Evolutionary conservation across 2,329 filamentous ascomycete genomes (phyloP).

Genomic region (Penicillium sp.): DNA sequence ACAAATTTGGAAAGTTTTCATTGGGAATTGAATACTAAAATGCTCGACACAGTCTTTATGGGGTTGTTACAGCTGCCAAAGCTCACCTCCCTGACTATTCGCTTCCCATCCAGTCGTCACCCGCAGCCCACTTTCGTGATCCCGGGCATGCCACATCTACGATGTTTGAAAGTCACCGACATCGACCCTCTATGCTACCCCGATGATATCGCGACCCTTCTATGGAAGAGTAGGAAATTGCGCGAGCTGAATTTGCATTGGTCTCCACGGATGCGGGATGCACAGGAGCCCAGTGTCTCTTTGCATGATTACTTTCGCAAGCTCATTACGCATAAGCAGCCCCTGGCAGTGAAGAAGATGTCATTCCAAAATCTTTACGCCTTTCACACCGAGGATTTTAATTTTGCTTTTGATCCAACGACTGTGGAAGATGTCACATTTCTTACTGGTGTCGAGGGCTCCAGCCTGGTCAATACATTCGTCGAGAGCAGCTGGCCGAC

Average conservation of each 20-base stretch:
- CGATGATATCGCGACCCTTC: slow-evolving; percentile 59
- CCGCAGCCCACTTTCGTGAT: slow-evolving; percentile 58
- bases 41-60: slow-evolving; percentile 58
- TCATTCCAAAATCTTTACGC: slow-evolving; percentile 60
- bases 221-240: slow-evolving; percentile 55
- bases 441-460: slow-evolving; percentile 50
- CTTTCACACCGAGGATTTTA: slow-evolving; percentile 50
- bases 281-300: slow-evolving; percentile 57
- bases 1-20: slow-evolving; percentile 54
- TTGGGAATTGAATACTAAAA: slow-evolving; percentile 63
- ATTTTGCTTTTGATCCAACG: slow-evolving; percentile 43
- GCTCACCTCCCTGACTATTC: slow-evolving; percentile 55
- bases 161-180: slow-evolving; percentile 55
- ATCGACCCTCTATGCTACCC: slow-evolving; percentile 65
- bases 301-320: slow-evolving; percentile 58
- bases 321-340: slow-evolving; percentile 49
- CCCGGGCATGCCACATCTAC: slow-evolving; percentile 57
- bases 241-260: slow-evolving; percentile 59
- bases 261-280: slow-evolving; percentile 60
- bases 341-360: slow-evolving; percentile 51
- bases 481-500: slow-evolving; percentile 56
- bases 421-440: slow-evolving; percentile 52
- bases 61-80: slow-evolving; percentile 52
- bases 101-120: slow-evolving; percentile 56
- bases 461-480: slow-evolving; percentile 48